These are phyloP conservation scores for Cylindrodendrum hubeiense DNA, from an alignment of 2,329 filamentous ascomycete genomes.

Conservation along the genomic window DNA sequence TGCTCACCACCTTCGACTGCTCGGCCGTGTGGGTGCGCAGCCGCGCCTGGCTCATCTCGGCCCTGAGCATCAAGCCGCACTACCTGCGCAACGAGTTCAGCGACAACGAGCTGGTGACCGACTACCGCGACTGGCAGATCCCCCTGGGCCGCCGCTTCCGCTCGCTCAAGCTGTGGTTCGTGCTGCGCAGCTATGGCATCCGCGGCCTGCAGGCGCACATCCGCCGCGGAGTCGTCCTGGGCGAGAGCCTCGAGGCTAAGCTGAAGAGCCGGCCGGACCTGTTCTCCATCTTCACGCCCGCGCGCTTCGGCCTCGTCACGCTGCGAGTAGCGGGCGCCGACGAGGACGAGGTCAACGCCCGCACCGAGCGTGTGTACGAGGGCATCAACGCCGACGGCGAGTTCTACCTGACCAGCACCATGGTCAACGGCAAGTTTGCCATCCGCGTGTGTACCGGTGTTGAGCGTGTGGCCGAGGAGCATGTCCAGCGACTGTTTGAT, in stretches of 20 bases:
- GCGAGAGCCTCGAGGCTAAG: conserved; percentile 76
- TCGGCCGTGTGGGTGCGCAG: conserved; percentile 85
- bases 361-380: conserved; percentile 83
- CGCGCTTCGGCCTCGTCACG: conserved; percentile 83
- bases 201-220: conserved; percentile 81
- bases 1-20: conserved; percentile 91
- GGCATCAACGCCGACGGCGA: conserved; percentile 78
- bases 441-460: conserved; percentile 83
- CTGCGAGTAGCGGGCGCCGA: conserved; percentile 68
- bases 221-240: conserved; percentile 74
- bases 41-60: conserved; percentile 81
- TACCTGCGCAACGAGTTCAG: conserved; percentile 87
- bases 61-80: conserved; percentile 81
- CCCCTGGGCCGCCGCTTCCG: conserved; percentile 91
- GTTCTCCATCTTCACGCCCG: conserved; percentile 80
- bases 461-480: conserved; percentile 78
- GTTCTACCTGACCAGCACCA: conserved; percentile 85
- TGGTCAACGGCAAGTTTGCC: conserved; percentile 79
- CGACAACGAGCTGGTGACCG: conserved; percentile 86
- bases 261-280: conserved; percentile 73
- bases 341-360: conserved; percentile 69
- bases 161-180: conserved; percentile 94
- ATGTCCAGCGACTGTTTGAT: conserved; percentile 80
- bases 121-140: conserved; percentile 98
- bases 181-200: conserved; percentile 85